Percentiles rank a stretch among this genome's conserved stretches.
phyloP scores from a whole-genome alignment of 108 stramenopile genomes.

The Aureococcus anophagefferens region DNA sequence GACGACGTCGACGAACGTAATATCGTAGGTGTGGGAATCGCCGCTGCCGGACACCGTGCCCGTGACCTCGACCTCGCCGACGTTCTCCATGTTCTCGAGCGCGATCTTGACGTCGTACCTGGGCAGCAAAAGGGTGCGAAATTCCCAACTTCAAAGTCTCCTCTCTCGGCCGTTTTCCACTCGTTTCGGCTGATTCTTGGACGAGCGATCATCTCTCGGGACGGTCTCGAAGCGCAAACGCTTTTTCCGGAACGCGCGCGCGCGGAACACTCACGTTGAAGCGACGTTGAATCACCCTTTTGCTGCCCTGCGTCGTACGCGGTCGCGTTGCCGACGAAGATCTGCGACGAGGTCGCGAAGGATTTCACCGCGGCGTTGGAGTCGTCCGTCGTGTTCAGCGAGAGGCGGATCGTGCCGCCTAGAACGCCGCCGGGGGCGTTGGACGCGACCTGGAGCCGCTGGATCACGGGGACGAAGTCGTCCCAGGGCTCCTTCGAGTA shows the following conservation, averaged over 20 bases:
- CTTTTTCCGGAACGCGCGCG: too few relatives aligned
- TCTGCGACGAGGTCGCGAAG: neutral
- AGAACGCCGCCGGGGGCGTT: neutral
- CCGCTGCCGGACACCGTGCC: conserved; percentile 9
- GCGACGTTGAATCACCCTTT: too few relatives aligned
- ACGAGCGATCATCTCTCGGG: too few relatives aligned
- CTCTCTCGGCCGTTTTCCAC: too few relatives aligned
- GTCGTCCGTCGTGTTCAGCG: neutral
- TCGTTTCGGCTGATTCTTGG: too few relatives aligned
- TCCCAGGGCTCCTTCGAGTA: conserved; percentile 42
- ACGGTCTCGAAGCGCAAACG: too few relatives aligned
- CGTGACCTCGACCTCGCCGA: conserved; percentile 59
- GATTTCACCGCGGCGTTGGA: neutral
- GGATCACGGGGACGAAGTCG: conserved; percentile 26
- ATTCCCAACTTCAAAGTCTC: too few relatives aligned
- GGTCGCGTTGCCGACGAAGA: conserved; percentile 5
- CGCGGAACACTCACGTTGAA: too few relatives aligned
- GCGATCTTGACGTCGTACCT: conserved; percentile 46
- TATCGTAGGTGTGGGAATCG: conserved; percentile 24
- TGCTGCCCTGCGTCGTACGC: too few relatives aligned
- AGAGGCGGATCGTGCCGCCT: neutral
- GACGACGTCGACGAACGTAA: conserved; percentile 56
- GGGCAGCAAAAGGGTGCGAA: too few relatives aligned
- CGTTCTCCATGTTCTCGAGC: conserved; percentile 59
- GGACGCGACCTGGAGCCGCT: neutral